phyloP scores from a whole-genome alignment of 1,284 basidiomycete species.

The Ganoderma lingzhi region DNA sequence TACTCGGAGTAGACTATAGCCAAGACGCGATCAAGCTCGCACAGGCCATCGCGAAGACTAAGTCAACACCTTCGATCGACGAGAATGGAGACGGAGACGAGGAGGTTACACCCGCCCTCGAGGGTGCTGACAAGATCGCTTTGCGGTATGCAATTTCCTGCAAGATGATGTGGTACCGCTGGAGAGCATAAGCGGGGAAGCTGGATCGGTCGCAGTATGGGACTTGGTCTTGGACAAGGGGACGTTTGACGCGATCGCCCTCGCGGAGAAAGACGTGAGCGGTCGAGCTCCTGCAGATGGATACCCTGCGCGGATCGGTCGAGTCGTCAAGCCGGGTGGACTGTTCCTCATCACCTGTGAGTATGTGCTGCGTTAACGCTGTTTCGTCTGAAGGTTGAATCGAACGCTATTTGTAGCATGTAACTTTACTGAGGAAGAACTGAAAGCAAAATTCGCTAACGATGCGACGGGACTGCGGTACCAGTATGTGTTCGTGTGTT shows the following conservation, averaged over 20 bases:
- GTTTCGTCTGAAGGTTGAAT: neutral
- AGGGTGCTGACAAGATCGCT: constrained; percentile 46
- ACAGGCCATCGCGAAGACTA: constrained; percentile 57
- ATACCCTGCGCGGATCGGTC: constrained; percentile 70
- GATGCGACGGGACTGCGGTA: constrained; percentile 60
- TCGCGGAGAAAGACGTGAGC: constrained; percentile 68
- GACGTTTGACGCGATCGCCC: constrained; percentile 88
- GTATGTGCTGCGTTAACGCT: constrained; percentile 33
- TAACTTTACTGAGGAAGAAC: constrained; percentile 89
- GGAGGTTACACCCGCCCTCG: neutral
- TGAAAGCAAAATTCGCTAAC: constrained; percentile 65
- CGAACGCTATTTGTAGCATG: constrained; percentile 63
- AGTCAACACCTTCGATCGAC: constrained; percentile 31
- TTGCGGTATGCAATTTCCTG: constrained; percentile 69
- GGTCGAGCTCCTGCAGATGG: constrained; percentile 62
- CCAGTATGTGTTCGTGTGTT: constrained; percentile 57
- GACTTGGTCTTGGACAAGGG: constrained; percentile 82
- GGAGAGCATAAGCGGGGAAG: constrained; percentile 30
- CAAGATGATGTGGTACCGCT: constrained; percentile 49
- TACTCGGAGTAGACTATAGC: constrained; percentile 89
- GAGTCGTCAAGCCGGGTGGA: constrained; percentile 71
- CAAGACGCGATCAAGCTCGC: constrained; percentile 73
- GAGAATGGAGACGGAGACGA: constrained; percentile 20
- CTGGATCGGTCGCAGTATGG: constrained; percentile 49
- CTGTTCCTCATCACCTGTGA: constrained; percentile 87